phyloP scores from a whole-genome alignment of 2,329 filamentous ascomycete genomes.

The Penicillium vulpinum region DNA sequence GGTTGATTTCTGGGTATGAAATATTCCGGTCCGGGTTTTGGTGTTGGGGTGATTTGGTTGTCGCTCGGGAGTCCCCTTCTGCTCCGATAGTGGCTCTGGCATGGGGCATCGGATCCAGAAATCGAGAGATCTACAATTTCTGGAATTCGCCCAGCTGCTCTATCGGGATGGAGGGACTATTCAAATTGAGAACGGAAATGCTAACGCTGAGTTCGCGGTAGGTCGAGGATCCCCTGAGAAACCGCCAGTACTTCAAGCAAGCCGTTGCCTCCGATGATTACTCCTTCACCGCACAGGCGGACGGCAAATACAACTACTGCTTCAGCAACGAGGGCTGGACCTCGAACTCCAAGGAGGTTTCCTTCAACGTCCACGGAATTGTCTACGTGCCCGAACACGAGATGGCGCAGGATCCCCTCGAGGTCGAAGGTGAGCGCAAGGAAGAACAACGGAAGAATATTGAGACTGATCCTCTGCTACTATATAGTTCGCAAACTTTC shows the following conservation, averaged over 20 bases:
- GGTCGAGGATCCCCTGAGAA: slow-evolving; percentile 76
- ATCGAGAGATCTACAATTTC: background rate
- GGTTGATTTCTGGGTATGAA: slow-evolving; percentile 93
- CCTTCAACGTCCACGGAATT: slow-evolving; percentile 98
- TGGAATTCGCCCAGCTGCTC: background rate
- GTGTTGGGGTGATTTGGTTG: background rate
- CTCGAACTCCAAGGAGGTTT: slow-evolving; percentile 94
- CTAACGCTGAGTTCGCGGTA: slow-evolving; percentile 34
- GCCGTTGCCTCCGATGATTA: slow-evolving; percentile 87
- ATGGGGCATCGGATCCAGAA: background rate
- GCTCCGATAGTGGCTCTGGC: background rate
- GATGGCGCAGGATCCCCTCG: slow-evolving; percentile 79
- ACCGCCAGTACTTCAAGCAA: slow-evolving; percentile 77
- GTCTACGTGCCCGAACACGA: slow-evolving; percentile 94
- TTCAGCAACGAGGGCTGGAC: slow-evolving; percentile 99
- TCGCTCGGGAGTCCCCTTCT: background rate
- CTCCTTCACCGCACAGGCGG: slow-evolving; percentile 78
- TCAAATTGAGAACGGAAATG: background rate
- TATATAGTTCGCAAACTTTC: slow-evolving; percentile 73
- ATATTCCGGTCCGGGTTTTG: slow-evolving; percentile 1
- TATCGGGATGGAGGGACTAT: background rate
- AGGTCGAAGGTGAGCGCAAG: slow-evolving; percentile 71
- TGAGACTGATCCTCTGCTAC: slow-evolving; percentile 3
- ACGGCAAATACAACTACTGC: slow-evolving; percentile 94
- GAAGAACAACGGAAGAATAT: background rate